Evolutionary conservation across 495 filamentous ascomycete species (phyloP).

Genomic region (Aspergillus baeticus): DNA sequence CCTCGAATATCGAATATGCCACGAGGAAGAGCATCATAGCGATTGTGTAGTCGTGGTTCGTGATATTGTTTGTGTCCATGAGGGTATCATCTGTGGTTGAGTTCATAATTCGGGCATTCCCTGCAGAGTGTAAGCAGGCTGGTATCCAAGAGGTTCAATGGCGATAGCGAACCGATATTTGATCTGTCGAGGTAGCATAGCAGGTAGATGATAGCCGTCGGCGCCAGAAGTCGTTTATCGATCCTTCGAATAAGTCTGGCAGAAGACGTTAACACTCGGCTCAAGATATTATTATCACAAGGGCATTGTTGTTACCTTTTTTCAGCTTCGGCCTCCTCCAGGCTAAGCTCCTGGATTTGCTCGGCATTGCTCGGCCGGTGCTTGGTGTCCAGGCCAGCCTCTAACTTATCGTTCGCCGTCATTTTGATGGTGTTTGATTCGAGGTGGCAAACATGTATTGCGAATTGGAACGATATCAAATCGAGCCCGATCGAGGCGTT

Average conservation of each 20-base stretch:
- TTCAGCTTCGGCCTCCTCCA: not conserved
- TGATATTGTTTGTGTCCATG: conserved; percentile 59
- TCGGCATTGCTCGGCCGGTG: not conserved
- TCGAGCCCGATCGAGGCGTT: not conserved
- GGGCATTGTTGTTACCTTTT: not conserved
- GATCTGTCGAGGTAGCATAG: conserved; percentile 65
- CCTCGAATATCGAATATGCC: conserved; percentile 5
- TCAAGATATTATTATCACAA: not conserved
- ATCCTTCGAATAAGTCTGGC: conserved; percentile 54
- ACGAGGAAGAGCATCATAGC: not conserved
- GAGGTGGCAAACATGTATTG: not conserved
- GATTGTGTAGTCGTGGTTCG: conserved; percentile 54
- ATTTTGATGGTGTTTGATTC: not conserved
- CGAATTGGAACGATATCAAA: not conserved
- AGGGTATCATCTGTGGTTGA: conserved; percentile 56
- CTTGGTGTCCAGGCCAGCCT: not conserved
- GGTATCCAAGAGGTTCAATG: not conserved
- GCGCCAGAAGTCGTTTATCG: conserved; percentile 57
- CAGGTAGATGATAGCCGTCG: conserved; percentile 59
- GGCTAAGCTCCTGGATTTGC: not conserved
- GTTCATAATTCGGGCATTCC: conserved; percentile 66
- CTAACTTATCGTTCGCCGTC: not conserved
- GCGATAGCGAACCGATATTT: conserved; percentile 54
- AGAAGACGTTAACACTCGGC: not conserved
- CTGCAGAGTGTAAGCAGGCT: conserved; percentile 13